These are phyloP conservation scores for Aphanoascus verrucosus DNA, from an alignment of 2,329 filamentous ascomycete genomes.

Conservation along the genomic window DNA sequence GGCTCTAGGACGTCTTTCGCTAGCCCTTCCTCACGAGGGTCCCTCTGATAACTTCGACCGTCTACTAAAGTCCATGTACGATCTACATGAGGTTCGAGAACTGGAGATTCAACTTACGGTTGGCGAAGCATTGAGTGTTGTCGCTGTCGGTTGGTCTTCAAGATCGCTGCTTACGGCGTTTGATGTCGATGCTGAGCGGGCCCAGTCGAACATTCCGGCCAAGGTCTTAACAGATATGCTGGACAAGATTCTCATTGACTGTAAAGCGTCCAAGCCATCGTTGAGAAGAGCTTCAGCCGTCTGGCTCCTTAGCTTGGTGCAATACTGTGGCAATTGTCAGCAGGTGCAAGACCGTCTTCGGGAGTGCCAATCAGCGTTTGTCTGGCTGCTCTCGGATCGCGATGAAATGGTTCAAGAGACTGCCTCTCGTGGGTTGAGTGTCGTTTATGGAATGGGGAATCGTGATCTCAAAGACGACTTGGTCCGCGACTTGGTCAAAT, in stretches of 20 bases:
- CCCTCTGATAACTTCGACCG: conserved; percentile 29
- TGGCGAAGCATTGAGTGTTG: conserved; percentile 74
- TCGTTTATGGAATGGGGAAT: conserved; percentile 91
- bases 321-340: conserved; percentile 71
- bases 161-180: conserved; percentile 63
- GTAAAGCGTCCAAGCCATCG: conserved; percentile 75
- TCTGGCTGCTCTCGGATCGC: conserved; percentile 71
- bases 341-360: conserved; percentile 64
- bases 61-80: conserved; percentile 59
- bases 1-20: conserved; percentile 64
- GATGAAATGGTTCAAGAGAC: conserved; percentile 96
- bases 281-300: conserved; percentile 87
- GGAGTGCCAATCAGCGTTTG: conserved; percentile 76
- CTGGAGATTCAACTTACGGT: conserved; percentile 83
- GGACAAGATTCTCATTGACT: conserved; percentile 64
- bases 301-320: conserved; percentile 84
- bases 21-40: conserved; percentile 38
- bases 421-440: conserved; percentile 75
- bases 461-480: conserved; percentile 67
- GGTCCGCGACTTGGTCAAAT: conserved; percentile 75
- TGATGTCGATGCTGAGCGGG: conserved; percentile 54
- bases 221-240: conserved; percentile 47
- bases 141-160: conserved; percentile 72
- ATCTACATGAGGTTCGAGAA: conserved; percentile 71
- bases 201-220: conserved; percentile 29